Evolutionary conservation across 352 stramenopile genomes (phyloP), one percentile per base, ranked within the genome.

Genomic region (Phytophthora hybrid): DNA sequence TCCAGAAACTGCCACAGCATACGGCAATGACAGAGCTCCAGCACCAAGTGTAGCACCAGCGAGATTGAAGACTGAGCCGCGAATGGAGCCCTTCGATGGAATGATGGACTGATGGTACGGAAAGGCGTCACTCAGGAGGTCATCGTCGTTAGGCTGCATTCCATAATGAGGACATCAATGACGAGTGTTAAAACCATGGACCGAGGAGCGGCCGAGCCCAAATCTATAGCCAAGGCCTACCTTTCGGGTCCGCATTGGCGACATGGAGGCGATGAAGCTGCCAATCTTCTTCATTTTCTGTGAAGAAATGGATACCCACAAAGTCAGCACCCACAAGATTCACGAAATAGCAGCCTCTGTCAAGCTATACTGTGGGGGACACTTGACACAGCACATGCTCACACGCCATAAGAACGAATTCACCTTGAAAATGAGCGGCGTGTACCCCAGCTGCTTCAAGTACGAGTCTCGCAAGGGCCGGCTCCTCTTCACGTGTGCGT

Each of bases 51-150:
- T 96, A 44, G 89, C 89, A 26, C 89, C 87, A n/a, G 85, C 85
- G 16, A 96, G 74, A 74, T 96, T 96, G 54, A 96, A 96, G 18
- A 96, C 84, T 3, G 89, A 96, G 59, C 89, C 89, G 18, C 87
- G 87, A 74, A 96, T 91, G 9, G 89, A 96, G 7, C 89, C 87
- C 64, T 92, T 93, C 6, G 89, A 90, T 46, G 89, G 89, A 65
- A 94, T 90, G 55, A 94, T 80, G 37, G 86, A 91, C 76, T 91
- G 84, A 72, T 94, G 87, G 55, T 93, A 90, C 49, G 85, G 79
- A 59, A 93, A 95, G 21, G 83, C 75, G 64, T 92, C 83, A 44
- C 52, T 71, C n/a, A 90, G 74, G 18, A 87, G 55, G 7, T 85
- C 86, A 21, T 92, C 79, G 10, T 83, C 77, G 18, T 66, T 66